Evolutionary conservation across 352 stramenopile species (phyloP), one percentile per base, ranked within the genome.

Genomic region (Phytophthora cryptogea): DNA sequence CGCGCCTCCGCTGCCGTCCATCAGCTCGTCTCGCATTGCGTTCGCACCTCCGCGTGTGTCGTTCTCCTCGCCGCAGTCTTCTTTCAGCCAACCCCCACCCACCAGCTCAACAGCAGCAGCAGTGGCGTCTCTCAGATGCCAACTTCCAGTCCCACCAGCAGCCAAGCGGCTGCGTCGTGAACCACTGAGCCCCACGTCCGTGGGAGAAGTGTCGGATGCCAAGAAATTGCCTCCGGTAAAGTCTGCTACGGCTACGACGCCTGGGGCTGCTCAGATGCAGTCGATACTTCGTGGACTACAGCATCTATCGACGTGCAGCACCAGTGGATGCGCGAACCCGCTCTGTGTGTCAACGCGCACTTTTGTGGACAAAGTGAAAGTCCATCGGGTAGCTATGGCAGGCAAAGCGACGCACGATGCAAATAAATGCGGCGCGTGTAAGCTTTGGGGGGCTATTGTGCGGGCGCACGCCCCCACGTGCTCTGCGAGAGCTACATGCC

Each of bases 401-500:
- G 43, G 61, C 8, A 60, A 62, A 26, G 31, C 54, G 0, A 48
- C 28, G 2, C 78, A 88, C 20, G 66, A 78, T 43, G 36, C 54
- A 14, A 40, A 51, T 11, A 66, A 37, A n/a, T 88, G 78, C 43
- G 75, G 74, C 39, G 78, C 78, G n/a, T 88, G 78, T 45, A 76
- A 88, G 54, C 68, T 88, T n/a, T 88, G 78, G 78, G 46, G 36
- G 3, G 50, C 59, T 27, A 84, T 88, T 51, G 55, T 84, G 26
- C 31, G 57, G 5, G 66, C 65, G 3, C 78, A 88, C 45, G 44
- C 46, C 3, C 45, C 51, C 7, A 64, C 47, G 7, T 88, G 78
- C 59, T 52, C 30, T n/a, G 40, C 57, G 2, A 14, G 40, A 36
- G 30, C 32, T 2, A 35, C 32, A 0, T 88, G 78, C 49, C 44